These are phyloP conservation scores for Vinca minor DNA, from an alignment of 257 asterid genomes.

Conservation along the genomic window DNA sequence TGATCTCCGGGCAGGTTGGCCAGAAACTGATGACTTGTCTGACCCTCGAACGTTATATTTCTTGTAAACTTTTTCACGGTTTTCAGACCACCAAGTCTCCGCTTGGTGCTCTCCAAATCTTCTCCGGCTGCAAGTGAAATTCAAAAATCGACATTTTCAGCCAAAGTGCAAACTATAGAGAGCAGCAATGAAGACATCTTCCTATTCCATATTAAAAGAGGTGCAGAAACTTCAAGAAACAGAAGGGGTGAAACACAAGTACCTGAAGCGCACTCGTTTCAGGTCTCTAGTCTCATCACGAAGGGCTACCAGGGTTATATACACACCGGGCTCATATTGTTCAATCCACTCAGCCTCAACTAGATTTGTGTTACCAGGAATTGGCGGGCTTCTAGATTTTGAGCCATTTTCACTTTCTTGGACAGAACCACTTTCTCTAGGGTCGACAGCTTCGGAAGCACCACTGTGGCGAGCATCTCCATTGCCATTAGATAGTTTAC, in stretches of 20 bases:
- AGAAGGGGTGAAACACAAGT: neutral
- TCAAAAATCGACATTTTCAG: neutral
- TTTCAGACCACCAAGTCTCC: conserved; percentile 98
- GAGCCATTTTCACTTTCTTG: conserved; percentile 40
- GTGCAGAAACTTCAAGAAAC: neutral
- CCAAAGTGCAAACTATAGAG: neutral
- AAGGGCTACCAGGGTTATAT: conserved; percentile 78
- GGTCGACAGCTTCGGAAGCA: conserved; percentile 37
- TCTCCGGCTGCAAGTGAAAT: conserved; percentile 54
- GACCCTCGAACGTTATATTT: conserved; percentile 82
- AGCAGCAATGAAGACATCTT: neutral
- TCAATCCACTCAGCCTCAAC: conserved; percentile 92
- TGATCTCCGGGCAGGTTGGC: conserved; percentile 57
- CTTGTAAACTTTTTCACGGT: conserved; percentile 80
- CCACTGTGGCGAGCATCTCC: conserved; percentile 33
- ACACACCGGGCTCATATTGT: conserved; percentile 87
- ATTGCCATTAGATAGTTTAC: conserved; percentile 42
- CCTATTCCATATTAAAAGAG: neutral
- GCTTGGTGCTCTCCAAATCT: conserved; percentile 99
- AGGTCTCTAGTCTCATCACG: conserved; percentile 89
- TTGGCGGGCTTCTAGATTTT: conserved; percentile 39
- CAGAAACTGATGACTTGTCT: conserved; percentile 64
- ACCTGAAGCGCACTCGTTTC: conserved; percentile 98
- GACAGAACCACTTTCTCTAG: conserved; percentile 29
- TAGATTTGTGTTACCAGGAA: conserved; percentile 47